A percentile compares a stretch with the other conserved stretches of the same genome.
phyloP scores from a whole-genome alignment of 78 protist genomes.

The Reticulomyxa filosa region DNA sequence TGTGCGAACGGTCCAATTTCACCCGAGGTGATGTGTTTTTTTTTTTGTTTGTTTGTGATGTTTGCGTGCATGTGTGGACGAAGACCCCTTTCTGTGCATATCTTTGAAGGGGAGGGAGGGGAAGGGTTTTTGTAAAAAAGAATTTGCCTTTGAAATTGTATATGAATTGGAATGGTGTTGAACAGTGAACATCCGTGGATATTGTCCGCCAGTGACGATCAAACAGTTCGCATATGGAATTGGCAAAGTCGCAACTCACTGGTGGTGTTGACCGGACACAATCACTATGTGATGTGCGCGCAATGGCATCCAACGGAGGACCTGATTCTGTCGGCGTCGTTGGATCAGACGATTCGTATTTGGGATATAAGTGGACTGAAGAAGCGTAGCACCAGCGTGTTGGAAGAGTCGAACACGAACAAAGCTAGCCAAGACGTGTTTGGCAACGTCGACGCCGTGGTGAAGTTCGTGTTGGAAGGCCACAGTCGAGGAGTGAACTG shows the following conservation, averaged over 20 bases:
- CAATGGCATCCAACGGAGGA: conserved; percentile 65
- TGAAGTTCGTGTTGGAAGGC: conserved; percentile 58
- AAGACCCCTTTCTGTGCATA: too few species aligned
- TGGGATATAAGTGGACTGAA: conserved; percentile 84
- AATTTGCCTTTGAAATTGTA: too few species aligned
- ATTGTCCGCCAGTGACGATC: conserved; percentile 83
- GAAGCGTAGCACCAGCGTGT: background rate
- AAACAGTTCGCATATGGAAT: conserved; percentile 94
- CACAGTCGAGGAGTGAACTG: conserved; percentile 89
- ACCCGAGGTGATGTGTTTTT: too few species aligned
- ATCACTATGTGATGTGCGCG: conserved; percentile 98
- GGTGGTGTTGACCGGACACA: conserved; percentile 87
- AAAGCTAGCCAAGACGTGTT: background rate
- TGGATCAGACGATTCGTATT: conserved; percentile 88
- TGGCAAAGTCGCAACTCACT: conserved; percentile 84
- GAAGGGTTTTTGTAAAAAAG: too few species aligned
- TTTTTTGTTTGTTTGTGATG: too few species aligned
- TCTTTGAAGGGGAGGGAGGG: too few species aligned
- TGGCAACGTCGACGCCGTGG: conserved; percentile 6
- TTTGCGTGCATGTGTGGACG: too few species aligned
- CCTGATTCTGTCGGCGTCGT: conserved; percentile 81
- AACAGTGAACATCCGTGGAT: conserved; percentile 85
- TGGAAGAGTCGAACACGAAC: background rate
- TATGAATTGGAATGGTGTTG: too few species aligned
- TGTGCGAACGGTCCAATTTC: conserved; percentile 88